Conservation (phyloP, 2,329 filamentous ascomycete genomes). For the Penicillium paneum region DNA sequence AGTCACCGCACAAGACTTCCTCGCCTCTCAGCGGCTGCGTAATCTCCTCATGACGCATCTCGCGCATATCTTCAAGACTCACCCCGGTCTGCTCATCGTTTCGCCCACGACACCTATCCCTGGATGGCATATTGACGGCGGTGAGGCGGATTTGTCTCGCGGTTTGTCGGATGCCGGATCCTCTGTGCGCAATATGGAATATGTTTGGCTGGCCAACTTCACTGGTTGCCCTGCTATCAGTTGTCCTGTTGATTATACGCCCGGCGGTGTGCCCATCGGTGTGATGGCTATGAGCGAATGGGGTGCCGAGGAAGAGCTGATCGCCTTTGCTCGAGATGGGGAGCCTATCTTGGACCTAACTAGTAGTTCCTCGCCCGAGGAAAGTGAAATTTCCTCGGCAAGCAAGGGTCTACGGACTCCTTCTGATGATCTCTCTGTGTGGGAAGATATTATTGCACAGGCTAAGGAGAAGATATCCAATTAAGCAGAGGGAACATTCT, state of each 20-base stretch:
- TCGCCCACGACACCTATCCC: constrained; percentile 73
- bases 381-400: constrained; percentile 1
- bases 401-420: constrained; percentile 30
- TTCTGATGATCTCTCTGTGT: constrained; percentile 24
- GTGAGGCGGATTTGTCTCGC: constrained; percentile 57
- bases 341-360: constrained; percentile 46
- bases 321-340: constrained; percentile 53
- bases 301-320: constrained; percentile 52
- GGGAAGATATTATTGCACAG: constrained; percentile 40
- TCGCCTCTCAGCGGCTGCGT: constrained; percentile 71
- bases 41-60: constrained; percentile 76
- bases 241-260: constrained; percentile 69
- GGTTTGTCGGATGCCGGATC: constrained; percentile 72
- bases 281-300: constrained; percentile 56
- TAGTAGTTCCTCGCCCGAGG: constrained; percentile 8
- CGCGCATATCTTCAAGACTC: constrained; percentile 62
- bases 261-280: constrained; percentile 49
- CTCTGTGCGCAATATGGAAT: constrained; percentile 76
- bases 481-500: neutral
- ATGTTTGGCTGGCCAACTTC: constrained; percentile 81
- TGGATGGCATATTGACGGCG: constrained; percentile 67
- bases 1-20: constrained; percentile 65
- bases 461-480: constrained; percentile 12
- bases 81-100: constrained; percentile 75
- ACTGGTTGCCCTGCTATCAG: constrained; percentile 72